These are phyloP conservation scores for Hermanozyma aechmeae DNA, from an alignment of 805 yeast species.

Conservation along the genomic window DNA sequence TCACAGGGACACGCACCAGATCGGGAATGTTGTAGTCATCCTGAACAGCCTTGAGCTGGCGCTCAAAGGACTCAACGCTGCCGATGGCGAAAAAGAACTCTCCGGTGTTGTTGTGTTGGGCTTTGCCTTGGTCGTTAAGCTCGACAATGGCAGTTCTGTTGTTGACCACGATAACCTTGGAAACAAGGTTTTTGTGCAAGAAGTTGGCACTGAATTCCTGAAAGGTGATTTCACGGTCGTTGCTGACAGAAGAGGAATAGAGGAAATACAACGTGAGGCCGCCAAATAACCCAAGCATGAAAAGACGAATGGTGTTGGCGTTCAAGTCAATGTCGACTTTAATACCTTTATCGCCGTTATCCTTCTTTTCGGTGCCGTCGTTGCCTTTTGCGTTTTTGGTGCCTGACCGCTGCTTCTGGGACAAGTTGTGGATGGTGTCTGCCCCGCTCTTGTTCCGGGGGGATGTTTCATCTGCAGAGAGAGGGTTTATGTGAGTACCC, in stretches of 20 bases:
- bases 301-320: constrained; percentile 14
- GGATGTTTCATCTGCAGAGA: no score
- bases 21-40: constrained; percentile 54
- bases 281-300: constrained; percentile 23
- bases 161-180: constrained; percentile 66
- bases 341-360: constrained; percentile 6
- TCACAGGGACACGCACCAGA: constrained; percentile 68
- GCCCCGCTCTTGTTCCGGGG: no score
- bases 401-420: neutral
- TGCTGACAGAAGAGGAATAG: constrained; percentile 11
- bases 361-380: constrained; percentile 6
- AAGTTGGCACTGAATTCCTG: constrained; percentile 79
- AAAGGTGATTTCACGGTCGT: constrained; percentile 60
- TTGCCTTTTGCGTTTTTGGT: constrained; percentile 3
- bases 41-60: constrained; percentile 67
- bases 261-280: constrained; percentile 18
- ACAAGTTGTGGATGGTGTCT: no score
- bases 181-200: constrained; percentile 70
- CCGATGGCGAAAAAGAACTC: constrained; percentile 66
- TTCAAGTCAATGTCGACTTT: constrained; percentile 18
- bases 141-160: constrained; percentile 66
- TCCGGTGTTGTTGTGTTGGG: constrained; percentile 30
- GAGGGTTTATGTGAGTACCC: no score
- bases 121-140: constrained; percentile 50
- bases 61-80: constrained; percentile 81